These are phyloP conservation scores for Myxozyma monticola DNA, from an alignment of 805 yeast genomes.

Conservation along the genomic window DNA sequence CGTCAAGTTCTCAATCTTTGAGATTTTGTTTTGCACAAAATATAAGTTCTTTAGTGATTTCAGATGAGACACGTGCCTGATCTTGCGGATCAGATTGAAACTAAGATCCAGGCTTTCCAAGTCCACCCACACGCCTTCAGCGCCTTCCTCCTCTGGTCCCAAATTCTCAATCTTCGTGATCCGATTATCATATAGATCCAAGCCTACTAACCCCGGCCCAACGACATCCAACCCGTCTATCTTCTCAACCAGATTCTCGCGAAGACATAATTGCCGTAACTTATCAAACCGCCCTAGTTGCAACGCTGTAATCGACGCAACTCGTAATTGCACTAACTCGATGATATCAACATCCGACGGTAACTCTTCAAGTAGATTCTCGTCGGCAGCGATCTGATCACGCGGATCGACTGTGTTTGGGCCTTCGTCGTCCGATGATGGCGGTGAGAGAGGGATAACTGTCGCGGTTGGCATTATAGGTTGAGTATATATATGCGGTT, in stretches of 20 bases:
- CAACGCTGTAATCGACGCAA: conserved; percentile 50
- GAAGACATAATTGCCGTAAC: conserved; percentile 63
- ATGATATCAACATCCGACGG: conserved; percentile 52
- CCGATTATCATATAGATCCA: conserved; percentile 90
- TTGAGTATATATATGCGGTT: no score
- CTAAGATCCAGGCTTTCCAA: conserved; percentile 68
- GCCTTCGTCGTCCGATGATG: conserved; percentile 1
- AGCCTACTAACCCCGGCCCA: conserved; percentile 61
- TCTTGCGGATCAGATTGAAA: conserved; percentile 83
- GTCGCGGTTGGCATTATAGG: not conserved
- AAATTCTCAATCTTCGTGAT: conserved; percentile 77
- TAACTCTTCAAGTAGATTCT: conserved; percentile 51
- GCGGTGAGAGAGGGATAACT: not conserved
- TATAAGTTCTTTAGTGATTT: conserved; percentile 65
- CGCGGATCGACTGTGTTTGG: conserved; percentile 3
- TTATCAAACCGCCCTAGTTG: conserved; percentile 54
- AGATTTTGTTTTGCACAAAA: conserved; percentile 85
- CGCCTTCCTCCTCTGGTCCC: conserved; percentile 14
- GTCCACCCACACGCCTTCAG: conserved; percentile 13
- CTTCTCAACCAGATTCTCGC: conserved; percentile 82
- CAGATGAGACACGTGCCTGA: conserved; percentile 71
- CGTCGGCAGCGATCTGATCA: conserved; percentile 58
- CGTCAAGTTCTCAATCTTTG: conserved; percentile 66
- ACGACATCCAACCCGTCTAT: conserved; percentile 66
- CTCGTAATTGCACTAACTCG: conserved; percentile 60